Evolutionary conservation across 768 basidiomycete species (phyloP), one percentile per base, ranked within the genome.

Genomic region (Filobasidium wieringae): DNA sequence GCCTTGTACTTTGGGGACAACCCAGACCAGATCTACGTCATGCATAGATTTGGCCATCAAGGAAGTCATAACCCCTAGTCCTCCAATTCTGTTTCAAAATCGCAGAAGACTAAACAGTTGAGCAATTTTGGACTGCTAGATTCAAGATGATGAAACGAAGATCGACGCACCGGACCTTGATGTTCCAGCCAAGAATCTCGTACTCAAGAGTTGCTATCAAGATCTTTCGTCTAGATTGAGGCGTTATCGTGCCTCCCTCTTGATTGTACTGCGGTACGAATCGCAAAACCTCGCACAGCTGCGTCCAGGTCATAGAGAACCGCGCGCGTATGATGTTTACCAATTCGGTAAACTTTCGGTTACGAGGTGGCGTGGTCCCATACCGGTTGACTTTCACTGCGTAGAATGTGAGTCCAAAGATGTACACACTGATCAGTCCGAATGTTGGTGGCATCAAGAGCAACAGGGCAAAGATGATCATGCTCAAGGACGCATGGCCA

Each of bases 71-170:
- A 93, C 91, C 79, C 91, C 91, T 19, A 95, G 79, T 74, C 91
- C 91, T 76, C 91, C 91, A 63, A 93, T 93, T 79, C 93, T 93
- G n/a, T n/a, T n/a, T n/a, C n/a, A n/a, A n/a, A n/a, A n/a, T n/a
- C n/a, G n/a, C n/a, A n/a, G n/a, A n/a, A n/a, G n/a, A n/a, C n/a
- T n/a, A n/a, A n/a, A n/a, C n/a, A n/a, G n/a, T n/a, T n/a, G n/a
- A n/a, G n/a, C n/a, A n/a, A n/a, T n/a, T n/a, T n/a, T n/a, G n/a
- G n/a, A n/a, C n/a, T n/a, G n/a, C n/a, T n/a, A n/a, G n/a, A n/a
- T n/a, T n/a, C n/a, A n/a, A n/a, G n/a, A n/a, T n/a, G n/a, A n/a
- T n/a, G n/a, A n/a, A n/a, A n/a, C n/a, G n/a, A n/a, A n/a, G n/a
- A n/a, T n/a, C n/a, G n/a, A n/a, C n/a, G n/a, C n/a, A n/a, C n/a